Conservation (phyloP, 78 protist species). For the Corallochytrium limacisporum region DNA sequence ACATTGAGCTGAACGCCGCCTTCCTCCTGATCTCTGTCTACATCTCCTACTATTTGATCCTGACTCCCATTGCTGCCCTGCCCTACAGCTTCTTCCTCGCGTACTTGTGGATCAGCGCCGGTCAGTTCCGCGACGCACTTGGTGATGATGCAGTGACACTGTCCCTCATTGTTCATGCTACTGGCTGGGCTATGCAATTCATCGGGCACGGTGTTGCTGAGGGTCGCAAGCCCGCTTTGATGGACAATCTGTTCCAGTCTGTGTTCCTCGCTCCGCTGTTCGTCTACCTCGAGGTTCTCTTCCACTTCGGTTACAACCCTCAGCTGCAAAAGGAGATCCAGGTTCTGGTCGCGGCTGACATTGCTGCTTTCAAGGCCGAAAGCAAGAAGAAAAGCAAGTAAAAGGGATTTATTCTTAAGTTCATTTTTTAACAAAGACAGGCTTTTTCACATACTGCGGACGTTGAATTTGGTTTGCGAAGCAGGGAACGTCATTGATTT, state of each 20-base stretch:
- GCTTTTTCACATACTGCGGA: too few species aligned
- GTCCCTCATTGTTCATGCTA: conserved; percentile 5
- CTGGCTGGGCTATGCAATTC: conserved; percentile 19
- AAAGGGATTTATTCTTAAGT: too few species aligned
- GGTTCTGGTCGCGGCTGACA: too few species aligned
- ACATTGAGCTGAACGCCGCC: too few species aligned
- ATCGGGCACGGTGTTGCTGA: conserved; percentile 28
- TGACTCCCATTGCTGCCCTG: background rate
- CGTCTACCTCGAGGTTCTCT: background rate
- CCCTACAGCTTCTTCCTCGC: background rate
- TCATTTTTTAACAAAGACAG: too few species aligned
- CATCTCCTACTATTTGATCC: background rate
- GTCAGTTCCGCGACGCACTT: background rate
- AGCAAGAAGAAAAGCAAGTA: too few species aligned
- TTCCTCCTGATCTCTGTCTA: background rate
- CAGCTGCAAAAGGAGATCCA: background rate
- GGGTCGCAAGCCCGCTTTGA: conserved; percentile 30
- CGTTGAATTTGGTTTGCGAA: too few species aligned
- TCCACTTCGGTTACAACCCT: background rate
- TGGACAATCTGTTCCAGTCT: conserved; percentile 16
- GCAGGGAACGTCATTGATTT: too few species aligned
- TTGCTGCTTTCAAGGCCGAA: too few species aligned
- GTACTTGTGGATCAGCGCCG: background rate
- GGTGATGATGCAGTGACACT: background rate
- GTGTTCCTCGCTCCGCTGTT: conserved; percentile 7